These are phyloP conservation scores for Globisporangium splendens DNA, from an alignment of 352 stramenopile genomes.

Conservation along the genomic window DNA sequence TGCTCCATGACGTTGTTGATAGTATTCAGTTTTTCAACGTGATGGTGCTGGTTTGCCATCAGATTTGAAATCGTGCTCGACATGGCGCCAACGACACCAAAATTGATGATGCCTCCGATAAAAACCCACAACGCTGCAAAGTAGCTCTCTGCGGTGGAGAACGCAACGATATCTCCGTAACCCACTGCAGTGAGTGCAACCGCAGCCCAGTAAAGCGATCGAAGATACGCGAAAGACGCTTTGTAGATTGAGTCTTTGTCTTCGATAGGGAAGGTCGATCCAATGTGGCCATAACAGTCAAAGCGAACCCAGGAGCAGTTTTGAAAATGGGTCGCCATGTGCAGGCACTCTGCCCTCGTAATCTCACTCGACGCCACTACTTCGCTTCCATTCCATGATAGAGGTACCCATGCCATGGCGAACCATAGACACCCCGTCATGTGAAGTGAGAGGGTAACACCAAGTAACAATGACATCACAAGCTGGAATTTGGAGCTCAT, in stretches of 20 bases:
- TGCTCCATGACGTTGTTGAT: conserved; percentile 66
- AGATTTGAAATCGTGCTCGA: conserved; percentile 76
- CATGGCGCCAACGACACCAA: conserved; percentile 74
- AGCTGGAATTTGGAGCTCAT: conserved; percentile 61
- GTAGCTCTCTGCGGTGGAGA: conserved; percentile 65
- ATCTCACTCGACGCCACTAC: conserved; percentile 2
- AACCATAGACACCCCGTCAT: conserved; percentile 71
- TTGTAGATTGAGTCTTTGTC: conserved; percentile 35
- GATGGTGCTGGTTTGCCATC: conserved; percentile 51
- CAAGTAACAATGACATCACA: conserved; percentile 42
- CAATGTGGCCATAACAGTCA: conserved; percentile 68
- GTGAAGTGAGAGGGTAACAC: conserved; percentile 52
- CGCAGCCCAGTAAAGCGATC: conserved; percentile 74
- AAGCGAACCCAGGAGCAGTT: conserved; percentile 74
- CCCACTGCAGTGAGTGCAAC: conserved; percentile 67
- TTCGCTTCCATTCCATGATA: conserved; percentile 9
- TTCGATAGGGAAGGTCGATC: conserved; percentile 40
- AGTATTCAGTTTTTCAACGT: conserved; percentile 67
- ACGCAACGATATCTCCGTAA: conserved; percentile 74
- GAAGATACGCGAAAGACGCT: conserved; percentile 57
- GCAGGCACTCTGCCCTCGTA: conserved; percentile 36
- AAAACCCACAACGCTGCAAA: conserved; percentile 79
- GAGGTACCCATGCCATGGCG: conserved; percentile 50
- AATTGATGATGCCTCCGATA: conserved; percentile 72
- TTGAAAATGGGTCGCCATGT: conserved; percentile 42